phyloP scores from a whole-genome alignment of 306 rosid species.

The Begonia masoniana region DNA sequence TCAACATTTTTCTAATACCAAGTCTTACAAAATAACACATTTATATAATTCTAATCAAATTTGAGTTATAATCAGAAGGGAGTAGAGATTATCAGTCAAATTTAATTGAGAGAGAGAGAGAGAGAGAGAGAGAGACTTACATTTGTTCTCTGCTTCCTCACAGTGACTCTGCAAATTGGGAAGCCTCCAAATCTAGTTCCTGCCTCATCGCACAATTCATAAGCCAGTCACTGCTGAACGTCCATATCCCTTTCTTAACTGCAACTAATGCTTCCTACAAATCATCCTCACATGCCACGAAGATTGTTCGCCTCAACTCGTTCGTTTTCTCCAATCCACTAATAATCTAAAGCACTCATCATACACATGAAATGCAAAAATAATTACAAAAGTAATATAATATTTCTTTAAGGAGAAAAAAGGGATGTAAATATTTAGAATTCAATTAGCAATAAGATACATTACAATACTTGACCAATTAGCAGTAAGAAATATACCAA shows the following conservation, averaged over 20 bases:
- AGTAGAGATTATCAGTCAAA: no score
- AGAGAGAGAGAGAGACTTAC: no score
- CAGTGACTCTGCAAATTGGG: constrained; percentile 67
- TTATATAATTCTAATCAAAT: no score
- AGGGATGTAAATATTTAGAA: neutral
- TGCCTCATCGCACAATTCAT: constrained; percentile 88
- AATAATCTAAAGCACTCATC: constrained; percentile 28
- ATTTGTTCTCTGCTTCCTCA: constrained; percentile 9
- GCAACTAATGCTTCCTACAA: constrained; percentile 59
- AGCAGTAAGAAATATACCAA: no score
- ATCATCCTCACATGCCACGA: constrained; percentile 65
- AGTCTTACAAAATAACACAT: no score
- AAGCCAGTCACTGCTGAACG: constrained; percentile 72
- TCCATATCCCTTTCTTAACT: constrained; percentile 50
- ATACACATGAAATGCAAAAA: neutral
- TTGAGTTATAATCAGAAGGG: no score
- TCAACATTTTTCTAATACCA: no score
- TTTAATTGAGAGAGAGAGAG: no score
- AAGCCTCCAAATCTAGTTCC: constrained; percentile 69
- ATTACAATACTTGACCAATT: no score
- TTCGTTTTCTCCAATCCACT: constrained; percentile 27
- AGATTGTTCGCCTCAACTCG: constrained; percentile 43
- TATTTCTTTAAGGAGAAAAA: neutral
- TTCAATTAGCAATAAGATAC: neutral
- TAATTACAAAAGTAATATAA: neutral